A percentile compares a stretch with the other conserved stretches of the same genome.
Evolutionary conservation across 1,284 basidiomycete genomes (phyloP).

Genomic region (Amylostereum chailletii): DNA sequence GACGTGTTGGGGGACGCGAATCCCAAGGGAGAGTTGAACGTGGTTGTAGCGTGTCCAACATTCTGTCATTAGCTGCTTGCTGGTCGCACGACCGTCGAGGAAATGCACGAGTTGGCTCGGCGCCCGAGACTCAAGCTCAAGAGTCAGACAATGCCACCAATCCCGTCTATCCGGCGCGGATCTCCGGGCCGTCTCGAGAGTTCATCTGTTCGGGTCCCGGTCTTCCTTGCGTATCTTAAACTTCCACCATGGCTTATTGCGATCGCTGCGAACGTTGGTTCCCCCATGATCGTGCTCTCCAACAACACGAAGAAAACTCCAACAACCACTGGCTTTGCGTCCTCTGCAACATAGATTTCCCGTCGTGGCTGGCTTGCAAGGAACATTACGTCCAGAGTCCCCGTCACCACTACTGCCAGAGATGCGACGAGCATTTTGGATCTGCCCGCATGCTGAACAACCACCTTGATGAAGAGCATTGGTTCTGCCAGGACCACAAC

Average conservation of each 20-base stretch:
- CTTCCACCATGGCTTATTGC: constrained; percentile 22
- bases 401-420: constrained; percentile 33
- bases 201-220: too few relatives aligned
- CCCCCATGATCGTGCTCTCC: constrained; percentile 15
- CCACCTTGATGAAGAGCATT: constrained; percentile 21
- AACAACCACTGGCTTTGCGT: constrained; percentile 24
- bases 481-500: constrained; percentile 32
- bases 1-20: too few relatives aligned
- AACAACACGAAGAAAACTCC: constrained; percentile 21
- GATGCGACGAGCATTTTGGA: constrained; percentile 27
- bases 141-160: too few relatives aligned
- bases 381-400: constrained; percentile 32
- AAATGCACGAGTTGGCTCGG: too few relatives aligned
- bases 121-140: too few relatives aligned
- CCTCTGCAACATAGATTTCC: constrained; percentile 27
- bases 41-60: too few relatives aligned
- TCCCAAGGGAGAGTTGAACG: too few relatives aligned
- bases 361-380: constrained; percentile 18
- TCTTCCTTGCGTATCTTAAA: background rate
- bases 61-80: too few relatives aligned
- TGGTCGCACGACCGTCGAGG: too few relatives aligned
- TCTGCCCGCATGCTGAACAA: constrained; percentile 4
- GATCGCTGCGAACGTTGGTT: constrained; percentile 25
- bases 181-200: too few relatives aligned
- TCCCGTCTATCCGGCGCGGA: too few relatives aligned